Evolutionary conservation across 1,284 basidiomycete genomes (phyloP).

Genomic region (Xerocomus nothofagi): DNA sequence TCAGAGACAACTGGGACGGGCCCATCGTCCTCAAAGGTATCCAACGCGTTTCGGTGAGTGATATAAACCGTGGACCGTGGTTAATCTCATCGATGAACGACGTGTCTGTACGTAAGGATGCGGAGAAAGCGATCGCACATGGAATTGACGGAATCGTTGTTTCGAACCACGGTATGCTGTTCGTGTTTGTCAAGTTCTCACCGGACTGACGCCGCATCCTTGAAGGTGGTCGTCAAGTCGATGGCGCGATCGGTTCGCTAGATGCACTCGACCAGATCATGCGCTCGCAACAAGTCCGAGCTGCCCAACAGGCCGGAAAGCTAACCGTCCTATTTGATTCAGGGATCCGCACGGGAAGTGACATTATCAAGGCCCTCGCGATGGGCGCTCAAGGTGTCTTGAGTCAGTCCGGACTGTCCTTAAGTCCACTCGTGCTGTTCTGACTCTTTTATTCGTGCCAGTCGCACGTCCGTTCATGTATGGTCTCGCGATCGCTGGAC

Average conservation of each 20-base stretch:
- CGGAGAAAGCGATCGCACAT: constrained; percentile 66
- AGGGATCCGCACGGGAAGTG: constrained; percentile 74
- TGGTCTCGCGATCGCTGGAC: constrained; percentile 60
- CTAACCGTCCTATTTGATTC: constrained; percentile 81
- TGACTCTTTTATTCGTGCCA: constrained; percentile 21
- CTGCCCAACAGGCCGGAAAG: constrained; percentile 56
- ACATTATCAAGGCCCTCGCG: constrained; percentile 76
- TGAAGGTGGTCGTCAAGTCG: constrained; percentile 76
- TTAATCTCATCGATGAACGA: background rate
- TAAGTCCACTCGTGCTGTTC: background rate
- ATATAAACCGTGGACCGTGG: background rate
- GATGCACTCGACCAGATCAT: constrained; percentile 67
- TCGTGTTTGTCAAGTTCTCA: background rate
- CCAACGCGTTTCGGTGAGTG: constrained; percentile 48
- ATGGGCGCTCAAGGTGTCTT: constrained; percentile 68
- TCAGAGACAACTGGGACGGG: constrained; percentile 70
- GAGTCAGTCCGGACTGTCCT: constrained; percentile 43
- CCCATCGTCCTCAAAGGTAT: constrained; percentile 75
- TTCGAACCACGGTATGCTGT: constrained; percentile 69
- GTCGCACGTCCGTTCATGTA: constrained; percentile 64
- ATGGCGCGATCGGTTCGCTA: constrained; percentile 77
- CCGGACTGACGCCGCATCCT: background rate
- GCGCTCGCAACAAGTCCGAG: constrained; percentile 55
- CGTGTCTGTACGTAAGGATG: constrained; percentile 48
- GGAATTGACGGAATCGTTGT: constrained; percentile 77